Evolutionary conservation across 2,329 filamentous ascomycete species (phyloP), one percentile per base, ranked within the genome.

Genomic region (Cucurbitaria berberidis): DNA sequence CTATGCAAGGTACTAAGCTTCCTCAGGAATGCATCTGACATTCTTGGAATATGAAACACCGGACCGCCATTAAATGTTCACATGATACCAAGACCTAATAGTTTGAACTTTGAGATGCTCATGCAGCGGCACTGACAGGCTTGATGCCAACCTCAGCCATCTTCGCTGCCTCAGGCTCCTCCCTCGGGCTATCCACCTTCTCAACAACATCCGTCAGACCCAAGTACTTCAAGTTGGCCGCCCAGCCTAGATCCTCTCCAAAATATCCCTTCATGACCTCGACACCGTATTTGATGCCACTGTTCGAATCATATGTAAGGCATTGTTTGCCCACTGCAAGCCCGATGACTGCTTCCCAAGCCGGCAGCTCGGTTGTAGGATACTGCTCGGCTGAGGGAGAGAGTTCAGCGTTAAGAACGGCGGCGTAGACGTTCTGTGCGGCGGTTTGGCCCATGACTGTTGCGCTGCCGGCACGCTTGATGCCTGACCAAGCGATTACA

Each of bases 391-490:
- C 51, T 7, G 54, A 44, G 10, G 53, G 27, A 16, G 49, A 32
- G 11, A 64, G 57, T 41, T 75, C 73, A 0, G 66, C 65, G 50
- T 74, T 74, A 11, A 75, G 55, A n/a, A 75, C 73, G 3, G 64
- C 64, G 3, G 67, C 61, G 56, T 68, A 74, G 27, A 76, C 57
- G 45, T 93, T 93, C 47, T 81, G 74, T 6, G 85, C 89, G 3
- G 84, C 83, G 55, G 82, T 80, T 65, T 86, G 84, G 32, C 89
- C 90, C 79, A 87, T 86, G 67, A 89, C 84, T 82, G 93, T 90
- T 29, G 90, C 90, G 15, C 81, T 84, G 21, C 90, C 89, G 64
- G 87, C 90, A 39, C 90, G 87, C 78, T 91, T 93, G 77, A 93
- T 91, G 38, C 89, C 89, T 0, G 87, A 83, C 89, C 90, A 93